These are phyloP conservation scores for Elaeis guineensis DNA, from an alignment of 176 grass and related monocot genomes.

Conservation along the genomic window DNA sequence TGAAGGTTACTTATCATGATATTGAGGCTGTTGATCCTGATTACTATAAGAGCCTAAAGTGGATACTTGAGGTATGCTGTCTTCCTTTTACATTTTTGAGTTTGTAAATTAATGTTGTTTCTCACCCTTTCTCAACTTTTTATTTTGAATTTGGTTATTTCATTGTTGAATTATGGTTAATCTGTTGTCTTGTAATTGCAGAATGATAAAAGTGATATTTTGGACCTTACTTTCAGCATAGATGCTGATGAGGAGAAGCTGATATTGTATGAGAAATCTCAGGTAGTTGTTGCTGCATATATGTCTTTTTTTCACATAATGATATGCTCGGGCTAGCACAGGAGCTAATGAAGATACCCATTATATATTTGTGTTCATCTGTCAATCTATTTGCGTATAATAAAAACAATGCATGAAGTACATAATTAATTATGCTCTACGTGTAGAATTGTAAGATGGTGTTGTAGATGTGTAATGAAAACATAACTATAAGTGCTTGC, in stretches of 20 bases:
- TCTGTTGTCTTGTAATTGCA: constrained; percentile 30
- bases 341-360: no score
- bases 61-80: constrained; percentile 90
- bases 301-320: background rate
- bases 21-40: constrained; percentile 99
- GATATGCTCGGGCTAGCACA: no score
- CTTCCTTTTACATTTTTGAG: background rate
- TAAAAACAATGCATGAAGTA: no score
- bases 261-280: constrained; percentile 85
- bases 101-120: background rate
- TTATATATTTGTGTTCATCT: no score
- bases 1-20: constrained; percentile 98
- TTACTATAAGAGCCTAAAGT: constrained; percentile 96
- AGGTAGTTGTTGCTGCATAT: constrained; percentile 30
- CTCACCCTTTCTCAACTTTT: background rate
- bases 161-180: constrained; percentile 13
- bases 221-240: constrained; percentile 94
- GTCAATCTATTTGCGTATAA: no score
- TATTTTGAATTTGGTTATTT: constrained; percentile 1
- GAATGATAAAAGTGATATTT: constrained; percentile 94
- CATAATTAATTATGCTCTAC: no score
- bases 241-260: constrained; percentile 97
- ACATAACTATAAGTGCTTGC: no score
- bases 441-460: no score
- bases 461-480: no score